A percentile compares a stretch with the other conserved stretches of the same genome.
These are phyloP conservation scores for Kwoniella sp. DNA, from an alignment of 768 basidiomycete species.

Conservation along the genomic window DNA sequence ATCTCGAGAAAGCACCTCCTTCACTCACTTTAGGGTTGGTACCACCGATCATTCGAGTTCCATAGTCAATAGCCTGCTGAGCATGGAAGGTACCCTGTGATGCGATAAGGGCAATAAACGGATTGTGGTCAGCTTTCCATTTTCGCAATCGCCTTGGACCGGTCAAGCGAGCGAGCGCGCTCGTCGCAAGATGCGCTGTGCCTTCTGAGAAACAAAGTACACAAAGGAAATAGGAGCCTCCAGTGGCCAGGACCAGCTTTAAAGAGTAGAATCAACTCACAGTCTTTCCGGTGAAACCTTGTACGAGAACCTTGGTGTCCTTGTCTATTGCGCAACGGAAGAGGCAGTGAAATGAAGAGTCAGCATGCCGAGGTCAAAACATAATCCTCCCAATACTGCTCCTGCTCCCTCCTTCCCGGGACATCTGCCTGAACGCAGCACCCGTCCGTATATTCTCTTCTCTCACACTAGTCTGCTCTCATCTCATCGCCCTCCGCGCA, in stretches of 20 bases:
- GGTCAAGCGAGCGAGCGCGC: too few species aligned
- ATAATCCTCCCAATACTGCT: background rate
- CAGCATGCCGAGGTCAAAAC: background rate
- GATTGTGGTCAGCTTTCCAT: too few species aligned
- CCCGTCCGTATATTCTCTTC: too few species aligned
- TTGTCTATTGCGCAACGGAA: slow-evolving; percentile 61
- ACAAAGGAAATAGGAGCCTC: background rate
- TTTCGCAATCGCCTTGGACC: too few species aligned
- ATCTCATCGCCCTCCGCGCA: too few species aligned
- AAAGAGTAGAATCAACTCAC: slow-evolving; percentile 58
- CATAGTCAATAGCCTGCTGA: slow-evolving; percentile 87
- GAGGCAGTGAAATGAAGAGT: too few species aligned
- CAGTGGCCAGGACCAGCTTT: background rate
- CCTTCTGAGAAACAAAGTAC: background rate
- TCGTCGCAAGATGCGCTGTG: too few species aligned
- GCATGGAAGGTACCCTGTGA: slow-evolving; percentile 90
- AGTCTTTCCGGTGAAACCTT: slow-evolving; percentile 86
- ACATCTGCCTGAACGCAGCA: too few species aligned
- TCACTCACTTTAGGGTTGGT: slow-evolving; percentile 64
- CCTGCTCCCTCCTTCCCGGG: too few species aligned
- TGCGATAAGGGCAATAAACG: background rate
- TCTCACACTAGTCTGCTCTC: too few species aligned
- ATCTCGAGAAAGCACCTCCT: too few species aligned
- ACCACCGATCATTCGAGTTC: slow-evolving; percentile 97
- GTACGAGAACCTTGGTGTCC: slow-evolving; percentile 90